Conservation (phyloP, 768 basidiomycete genomes). For the Pleurotus djamor region DNA sequence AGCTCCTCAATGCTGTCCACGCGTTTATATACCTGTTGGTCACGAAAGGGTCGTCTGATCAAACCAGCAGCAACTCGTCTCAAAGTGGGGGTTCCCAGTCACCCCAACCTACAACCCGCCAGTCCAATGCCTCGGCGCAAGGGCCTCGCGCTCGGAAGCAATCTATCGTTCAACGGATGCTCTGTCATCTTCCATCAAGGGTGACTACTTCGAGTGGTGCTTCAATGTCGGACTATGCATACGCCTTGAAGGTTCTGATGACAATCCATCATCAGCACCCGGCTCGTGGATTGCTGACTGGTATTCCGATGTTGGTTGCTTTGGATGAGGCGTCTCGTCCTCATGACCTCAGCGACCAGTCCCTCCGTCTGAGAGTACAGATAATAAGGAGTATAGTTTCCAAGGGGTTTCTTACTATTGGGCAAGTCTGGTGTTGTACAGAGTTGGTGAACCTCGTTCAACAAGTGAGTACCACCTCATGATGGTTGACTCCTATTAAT, state of each 20-base stretch:
- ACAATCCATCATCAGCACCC: conserved; percentile 74
- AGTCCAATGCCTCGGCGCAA: conserved; percentile 40
- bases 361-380: conserved; percentile 39
- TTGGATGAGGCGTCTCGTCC: conserved; percentile 52
- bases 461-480: conserved; percentile 37
- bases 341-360: conserved; percentile 35
- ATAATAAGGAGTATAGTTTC: conserved; percentile 64
- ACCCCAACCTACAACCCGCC: conserved; percentile 37
- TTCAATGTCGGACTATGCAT: conserved; percentile 70
- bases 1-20: conserved; percentile 78
- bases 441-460: conserved; percentile 54
- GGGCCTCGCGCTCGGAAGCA: conserved; percentile 55
- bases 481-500: conserved; percentile 7
- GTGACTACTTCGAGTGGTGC: conserved; percentile 49
- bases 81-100: conserved; percentile 17
- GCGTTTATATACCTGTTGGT: conserved; percentile 81
- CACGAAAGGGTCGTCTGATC: conserved; percentile 42
- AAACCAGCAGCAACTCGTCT: conserved; percentile 17
- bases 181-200: conserved; percentile 44
- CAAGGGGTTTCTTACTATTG: conserved; percentile 67
- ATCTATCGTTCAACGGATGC: conserved; percentile 49
- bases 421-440: conserved; percentile 63
- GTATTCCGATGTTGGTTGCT: conserved; percentile 85
- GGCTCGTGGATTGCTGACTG: conserved; percentile 68
- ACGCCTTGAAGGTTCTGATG: conserved; percentile 65